Percentiles rank a stretch among this genome's conserved stretches.
phyloP scores from a whole-genome alignment of 2,329 filamentous ascomycete genomes.

The Aspergillus sp. region DNA sequence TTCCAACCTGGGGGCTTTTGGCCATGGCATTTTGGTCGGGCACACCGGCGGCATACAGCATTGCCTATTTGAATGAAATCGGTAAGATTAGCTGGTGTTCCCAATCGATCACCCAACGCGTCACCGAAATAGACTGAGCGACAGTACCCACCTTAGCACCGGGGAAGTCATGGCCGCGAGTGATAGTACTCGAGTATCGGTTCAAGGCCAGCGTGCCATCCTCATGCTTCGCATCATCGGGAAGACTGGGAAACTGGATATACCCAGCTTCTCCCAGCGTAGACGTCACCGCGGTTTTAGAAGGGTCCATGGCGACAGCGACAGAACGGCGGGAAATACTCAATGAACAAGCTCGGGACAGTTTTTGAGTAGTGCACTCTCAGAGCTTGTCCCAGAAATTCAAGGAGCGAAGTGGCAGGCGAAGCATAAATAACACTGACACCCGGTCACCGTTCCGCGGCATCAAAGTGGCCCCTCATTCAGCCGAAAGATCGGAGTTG shows the following conservation, averaged over 20 bases:
- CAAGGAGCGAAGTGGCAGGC: background rate
- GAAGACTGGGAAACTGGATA: slow-evolving; percentile 57
- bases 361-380: background rate
- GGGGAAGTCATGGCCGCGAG: slow-evolving; percentile 83
- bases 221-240: slow-evolving; percentile 48
- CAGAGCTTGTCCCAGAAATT: background rate
- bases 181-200: slow-evolving; percentile 80
- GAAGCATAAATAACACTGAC: background rate
- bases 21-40: slow-evolving; percentile 83
- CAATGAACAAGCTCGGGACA: background rate
- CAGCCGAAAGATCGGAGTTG: slow-evolving; percentile 18
- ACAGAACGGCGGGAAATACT: background rate
- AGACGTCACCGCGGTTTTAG: slow-evolving; percentile 19
- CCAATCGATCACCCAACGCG: background rate
- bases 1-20: slow-evolving; percentile 83
- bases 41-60: slow-evolving; percentile 92
- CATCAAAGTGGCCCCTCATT: slow-evolving; percentile 10
- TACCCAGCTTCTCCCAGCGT: slow-evolving; percentile 51
- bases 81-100: background rate
- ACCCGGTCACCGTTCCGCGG: background rate
- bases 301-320: slow-evolving; percentile 21
- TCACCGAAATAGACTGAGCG: background rate
- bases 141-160: slow-evolving; percentile 69
- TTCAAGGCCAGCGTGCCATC: slow-evolving; percentile 71
- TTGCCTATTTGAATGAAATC: slow-evolving; percentile 59